Percentiles rank a stretch among this genome's conserved stretches.
These are phyloP conservation scores for Eimeria sp. DNA, from an alignment of 169 alveolate genomes.

Conservation along the genomic window DNA sequence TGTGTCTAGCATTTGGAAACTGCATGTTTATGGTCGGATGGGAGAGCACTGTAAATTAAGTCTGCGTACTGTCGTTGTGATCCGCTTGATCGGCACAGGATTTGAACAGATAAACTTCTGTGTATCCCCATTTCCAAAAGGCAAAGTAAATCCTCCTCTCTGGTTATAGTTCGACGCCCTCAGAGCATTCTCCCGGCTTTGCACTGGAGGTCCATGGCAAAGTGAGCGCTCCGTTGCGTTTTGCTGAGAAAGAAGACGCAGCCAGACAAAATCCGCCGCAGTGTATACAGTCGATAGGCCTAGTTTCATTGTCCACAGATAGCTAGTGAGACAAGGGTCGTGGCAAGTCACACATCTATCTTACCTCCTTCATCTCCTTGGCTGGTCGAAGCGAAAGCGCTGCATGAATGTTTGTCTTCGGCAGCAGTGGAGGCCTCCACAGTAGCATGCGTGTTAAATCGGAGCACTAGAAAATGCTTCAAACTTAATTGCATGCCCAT, in stretches of 20 bases:
- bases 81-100: constrained; percentile 38
- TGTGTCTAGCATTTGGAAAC: neutral
- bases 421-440: neutral
- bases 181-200: constrained; percentile 3
- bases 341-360: neutral
- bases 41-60: neutral
- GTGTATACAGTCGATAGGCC: neutral
- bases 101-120: neutral
- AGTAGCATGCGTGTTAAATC: neutral
- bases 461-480: neutral
- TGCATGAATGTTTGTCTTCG: neutral
- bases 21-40: neutral
- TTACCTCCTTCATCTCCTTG: constrained; percentile 21
- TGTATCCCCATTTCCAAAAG: neutral
- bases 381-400: neutral
- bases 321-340: neutral
- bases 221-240: neutral
- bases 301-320: neutral
- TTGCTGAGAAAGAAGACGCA: constrained; percentile 10
- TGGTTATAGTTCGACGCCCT: constrained; percentile 11
- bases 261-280: neutral
- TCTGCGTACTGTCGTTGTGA: constrained; percentile 29
- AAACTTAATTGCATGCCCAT: neutral
- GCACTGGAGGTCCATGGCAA: neutral
- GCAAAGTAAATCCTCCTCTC: constrained; percentile 7